These are phyloP conservation scores for Solanum corneliomulleri DNA, from an alignment of 257 asterid species.

Conservation along the genomic window DNA sequence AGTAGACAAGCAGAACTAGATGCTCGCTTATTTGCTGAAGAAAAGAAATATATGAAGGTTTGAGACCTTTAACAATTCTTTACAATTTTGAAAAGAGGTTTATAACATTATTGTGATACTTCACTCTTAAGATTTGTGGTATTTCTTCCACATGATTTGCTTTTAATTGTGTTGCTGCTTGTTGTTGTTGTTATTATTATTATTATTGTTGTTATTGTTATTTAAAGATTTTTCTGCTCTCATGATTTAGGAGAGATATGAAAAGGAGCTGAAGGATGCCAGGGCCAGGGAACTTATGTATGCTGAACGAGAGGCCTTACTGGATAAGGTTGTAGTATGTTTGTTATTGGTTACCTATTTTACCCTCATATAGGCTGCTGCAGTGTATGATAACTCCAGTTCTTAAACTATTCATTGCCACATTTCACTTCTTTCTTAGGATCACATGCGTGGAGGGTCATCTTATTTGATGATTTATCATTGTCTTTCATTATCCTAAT, in stretches of 20 bases:
- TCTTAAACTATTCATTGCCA: neutral
- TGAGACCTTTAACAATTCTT: neutral
- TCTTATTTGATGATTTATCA: neutral
- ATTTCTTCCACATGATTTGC: neutral
- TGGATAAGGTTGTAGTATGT: conserved; percentile 57
- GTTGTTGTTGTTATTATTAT: neutral
- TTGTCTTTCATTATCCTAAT: neutral
- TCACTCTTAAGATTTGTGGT: neutral
- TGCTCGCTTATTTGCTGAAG: conserved; percentile 47
- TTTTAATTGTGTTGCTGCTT: neutral
- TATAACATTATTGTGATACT: neutral
- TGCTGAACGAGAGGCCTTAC: conserved; percentile 92
- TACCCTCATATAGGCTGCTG: neutral
- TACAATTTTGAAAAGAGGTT: neutral
- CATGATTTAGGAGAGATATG: conserved; percentile 72
- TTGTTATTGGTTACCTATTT: conserved; percentile 2
- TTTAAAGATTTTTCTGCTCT: conserved; percentile 16
- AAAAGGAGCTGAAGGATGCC: conserved; percentile 92
- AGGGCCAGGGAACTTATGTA: conserved; percentile 98
- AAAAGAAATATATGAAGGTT: conserved; percentile 72
- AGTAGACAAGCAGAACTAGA: conserved; percentile 88
- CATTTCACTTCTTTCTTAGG: neutral
- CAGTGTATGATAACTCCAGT: neutral
- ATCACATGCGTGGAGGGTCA: neutral
- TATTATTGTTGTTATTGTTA: conserved; percentile 6